Evolutionary conservation across 768 basidiomycete species (phyloP).

Genomic region (Termitomyces titanicus): DNA sequence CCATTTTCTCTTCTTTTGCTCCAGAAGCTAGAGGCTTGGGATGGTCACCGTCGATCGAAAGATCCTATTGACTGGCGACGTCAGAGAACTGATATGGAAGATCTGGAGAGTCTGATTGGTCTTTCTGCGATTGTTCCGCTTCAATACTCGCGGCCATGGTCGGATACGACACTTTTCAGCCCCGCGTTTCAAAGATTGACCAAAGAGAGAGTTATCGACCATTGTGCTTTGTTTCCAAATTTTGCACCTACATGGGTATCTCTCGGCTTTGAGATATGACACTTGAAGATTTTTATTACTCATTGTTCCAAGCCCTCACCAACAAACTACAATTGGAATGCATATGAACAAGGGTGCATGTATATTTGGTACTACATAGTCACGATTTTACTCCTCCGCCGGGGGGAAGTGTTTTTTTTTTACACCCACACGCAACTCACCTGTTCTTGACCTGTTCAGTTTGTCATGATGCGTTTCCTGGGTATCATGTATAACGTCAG

Average conservation of each 20-base stretch:
- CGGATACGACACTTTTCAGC: constrained; percentile 11
- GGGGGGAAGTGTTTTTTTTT: too few relatives aligned
- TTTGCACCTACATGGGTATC: constrained; percentile 3
- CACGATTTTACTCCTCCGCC: not conserved
- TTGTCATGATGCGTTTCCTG: not conserved
- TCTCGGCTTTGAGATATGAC: constrained; percentile 8
- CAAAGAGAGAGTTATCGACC: constrained; percentile 5
- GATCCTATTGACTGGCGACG: constrained; percentile 10
- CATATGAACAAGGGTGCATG: too few relatives aligned
- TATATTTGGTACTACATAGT: not conserved
- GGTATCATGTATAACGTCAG: too few relatives aligned
- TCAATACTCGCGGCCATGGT: constrained; percentile 10
- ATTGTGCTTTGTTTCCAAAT: constrained; percentile 7
- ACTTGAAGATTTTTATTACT: not conserved
- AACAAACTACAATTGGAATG: too few relatives aligned
- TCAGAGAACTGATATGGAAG: constrained; percentile 14
- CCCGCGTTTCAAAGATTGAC: constrained; percentile 7
- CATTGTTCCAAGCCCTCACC: not conserved
- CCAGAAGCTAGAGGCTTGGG: constrained; percentile 18
- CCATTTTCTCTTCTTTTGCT: constrained; percentile 17
- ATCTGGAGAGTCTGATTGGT: constrained; percentile 7
- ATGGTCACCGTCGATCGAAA: constrained; percentile 12
- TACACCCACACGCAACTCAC: not conserved
- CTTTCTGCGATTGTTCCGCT: constrained; percentile 8
- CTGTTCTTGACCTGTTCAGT: not conserved